These are phyloP conservation scores for Echinochloa phyllopogon DNA, from an alignment of 176 grass and related monocot species.

Conservation along the genomic window DNA sequence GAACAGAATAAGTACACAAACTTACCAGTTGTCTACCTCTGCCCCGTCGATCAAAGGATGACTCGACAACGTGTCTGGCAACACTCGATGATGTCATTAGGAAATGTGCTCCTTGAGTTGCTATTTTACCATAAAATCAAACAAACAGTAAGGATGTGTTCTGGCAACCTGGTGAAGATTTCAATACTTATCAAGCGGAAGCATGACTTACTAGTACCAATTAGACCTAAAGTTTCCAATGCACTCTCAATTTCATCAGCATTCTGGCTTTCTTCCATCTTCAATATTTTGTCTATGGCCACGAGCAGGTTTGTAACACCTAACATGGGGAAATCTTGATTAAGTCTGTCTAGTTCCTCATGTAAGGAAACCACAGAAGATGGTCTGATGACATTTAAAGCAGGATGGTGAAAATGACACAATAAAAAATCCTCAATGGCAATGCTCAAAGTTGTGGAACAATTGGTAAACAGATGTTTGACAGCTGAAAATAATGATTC, in stretches of 20 bases:
- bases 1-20: constrained; percentile 14
- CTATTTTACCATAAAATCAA: constrained; percentile 49
- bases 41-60: constrained; percentile 69
- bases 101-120: constrained; percentile 72
- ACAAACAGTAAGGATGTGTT: constrained; percentile 23
- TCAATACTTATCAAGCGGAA: constrained; percentile 13
- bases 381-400: constrained; percentile 11
- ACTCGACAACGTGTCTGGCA: constrained; percentile 61
- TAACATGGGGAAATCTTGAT: constrained; percentile 38
- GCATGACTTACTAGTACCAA: constrained; percentile 75
- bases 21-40: constrained; percentile 89
- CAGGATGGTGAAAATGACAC: not conserved
- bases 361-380: not conserved
- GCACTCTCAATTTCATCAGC: constrained; percentile 76
- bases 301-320: constrained; percentile 67
- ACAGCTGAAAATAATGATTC: constrained; percentile 32
- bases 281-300: constrained; percentile 71
- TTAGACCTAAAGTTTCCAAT: constrained; percentile 86
- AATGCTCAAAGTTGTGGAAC: constrained; percentile 16
- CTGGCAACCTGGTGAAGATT: not conserved
- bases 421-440: not conserved
- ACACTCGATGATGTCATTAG: constrained; percentile 57
- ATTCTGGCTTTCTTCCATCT: constrained; percentile 57
- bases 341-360: constrained; percentile 9
- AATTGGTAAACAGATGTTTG: not conserved